Evolutionary conservation across 225 moss, liverwort and hornwort genomes (phyloP), one percentile per base, ranked within the genome.

Genomic region (Thuidium tamariscinum): DNA sequence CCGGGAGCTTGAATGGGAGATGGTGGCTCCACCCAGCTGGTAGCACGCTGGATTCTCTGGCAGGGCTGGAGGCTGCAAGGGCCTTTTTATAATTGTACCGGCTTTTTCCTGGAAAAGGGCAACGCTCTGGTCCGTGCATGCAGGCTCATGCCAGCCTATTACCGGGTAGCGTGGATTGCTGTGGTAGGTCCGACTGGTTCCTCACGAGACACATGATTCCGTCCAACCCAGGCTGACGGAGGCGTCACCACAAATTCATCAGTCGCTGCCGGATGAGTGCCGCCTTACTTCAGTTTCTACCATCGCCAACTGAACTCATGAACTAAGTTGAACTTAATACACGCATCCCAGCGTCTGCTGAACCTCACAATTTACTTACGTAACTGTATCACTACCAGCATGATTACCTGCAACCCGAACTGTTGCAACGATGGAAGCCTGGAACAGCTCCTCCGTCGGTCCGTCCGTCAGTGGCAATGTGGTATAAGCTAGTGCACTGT

Each of bases 131-230:
- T 69, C 80, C 70, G 23, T 65, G 70, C 89, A 88, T 86, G 78
- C 79, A 80, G 85, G 76, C 77, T 82, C 34, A 20, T 60, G 74
- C 51, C 80, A 87, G 91, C 66, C 42, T 48, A 77, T 11, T 5
- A 29, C 41, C 26, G 42, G 55, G 66, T 23, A 19, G 60, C 79
- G 81, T 89, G 91, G 80, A 77, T 71, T 77, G 59, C 30, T 89
- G 74, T 85, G 82, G 87, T 87, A 82, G 85, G 88, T 83, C 89
- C 88, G 84, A 90, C 91, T 66, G 23, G 13, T 88, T 91, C 91
- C 61, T 49, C 69, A n/a, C 11, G 41, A 32, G 20, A 7, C 70
- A 44, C 32, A 79, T 55, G 70, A 42, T 82, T 57, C 82, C 82
- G 41, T 51, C 21, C 62, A 44, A 63, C 54, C 55, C 55, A 23